Evolutionary conservation across 108 stramenopile species (phyloP).

Genomic region (Fragilaria radians): DNA sequence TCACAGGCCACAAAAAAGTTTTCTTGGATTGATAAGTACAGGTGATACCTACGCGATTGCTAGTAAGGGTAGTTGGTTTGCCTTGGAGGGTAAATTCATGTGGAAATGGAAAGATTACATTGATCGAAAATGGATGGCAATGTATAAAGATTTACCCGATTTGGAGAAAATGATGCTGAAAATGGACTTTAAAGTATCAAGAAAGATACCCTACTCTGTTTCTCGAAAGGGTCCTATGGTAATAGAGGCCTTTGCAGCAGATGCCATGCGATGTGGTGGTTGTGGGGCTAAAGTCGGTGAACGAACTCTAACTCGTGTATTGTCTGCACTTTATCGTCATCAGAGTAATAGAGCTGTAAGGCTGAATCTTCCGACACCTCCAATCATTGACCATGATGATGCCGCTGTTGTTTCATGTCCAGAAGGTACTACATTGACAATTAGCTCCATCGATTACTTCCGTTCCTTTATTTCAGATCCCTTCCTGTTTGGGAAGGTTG

Average conservation of each 20-base stretch:
- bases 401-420: constrained; percentile 21
- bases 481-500: constrained; percentile 50
- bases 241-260: constrained; percentile 14
- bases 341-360: not conserved
- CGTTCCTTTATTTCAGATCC: constrained; percentile 47
- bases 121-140: constrained; percentile 63
- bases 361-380: not conserved
- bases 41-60: constrained; percentile 58
- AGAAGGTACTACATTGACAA: constrained; percentile 4
- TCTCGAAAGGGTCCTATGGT: constrained; percentile 8
- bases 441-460: constrained; percentile 65
- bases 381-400: constrained; percentile 24
- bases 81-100: constrained; percentile 40
- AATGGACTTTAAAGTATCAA: not conserved
- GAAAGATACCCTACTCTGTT: not conserved
- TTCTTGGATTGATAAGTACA: constrained; percentile 59
- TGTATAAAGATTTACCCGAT: constrained; percentile 36
- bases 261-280: constrained; percentile 55
- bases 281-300: constrained; percentile 58
- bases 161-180: not conserved
- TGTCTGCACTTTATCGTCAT: constrained; percentile 2
- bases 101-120: constrained; percentile 74
- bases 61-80: constrained; percentile 32
- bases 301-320: constrained; percentile 12
- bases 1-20: constrained; percentile 16